Base-by-base conservation (phyloP, 257 asterid genomes). In the Solanum bukasovii region DNA sequence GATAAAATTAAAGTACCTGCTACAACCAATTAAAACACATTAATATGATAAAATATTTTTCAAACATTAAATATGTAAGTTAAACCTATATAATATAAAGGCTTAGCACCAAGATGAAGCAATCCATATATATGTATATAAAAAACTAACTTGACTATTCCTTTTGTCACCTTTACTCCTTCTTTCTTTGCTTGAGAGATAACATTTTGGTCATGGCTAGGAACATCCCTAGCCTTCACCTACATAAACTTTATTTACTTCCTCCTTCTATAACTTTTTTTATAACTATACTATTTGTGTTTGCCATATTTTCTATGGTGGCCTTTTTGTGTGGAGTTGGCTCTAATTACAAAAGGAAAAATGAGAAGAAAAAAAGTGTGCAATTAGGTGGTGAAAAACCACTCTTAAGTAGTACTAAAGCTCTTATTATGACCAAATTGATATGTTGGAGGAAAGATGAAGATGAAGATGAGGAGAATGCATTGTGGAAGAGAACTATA, bases 401-500 rank as follows among this genome's bases (percentile, higher is more conserved):
- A 23, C 33, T 82, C 11, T 86, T 93, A 89, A 94, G 94, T 88
- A 93, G 96, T 85, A 89, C 90, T 35, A 93, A 93, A 74, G 93
- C 92, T 35, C 90, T 88, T 46, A 11, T 90, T 86, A 86, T 92
- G 94, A 86, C 88, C 7, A 93, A 89, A 73, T 91, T 94, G 93
- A 59, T 92, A n/a, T 91, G 95, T 1, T 93, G 97, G 97, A 92
- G 90, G 73, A 93, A 93, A 89, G 91, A 90, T 83, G 83, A 77
- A 83, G 89, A 77, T 16, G 90, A 75, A 12, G 88, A 40, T 27
- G 90, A 83, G 35, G 91, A 87, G 84, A 91, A 86, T 33, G 94
- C 21, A 82, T 83, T 93, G 34, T 94, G 97, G 96, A 94, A 90
- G 92, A 94, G 92, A 92, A 90, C 94, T 65, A 92, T 94, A 40